These are phyloP conservation scores for Citrullus mucosospermus DNA, from an alignment of 306 rosid genomes.

Conservation along the genomic window DNA sequence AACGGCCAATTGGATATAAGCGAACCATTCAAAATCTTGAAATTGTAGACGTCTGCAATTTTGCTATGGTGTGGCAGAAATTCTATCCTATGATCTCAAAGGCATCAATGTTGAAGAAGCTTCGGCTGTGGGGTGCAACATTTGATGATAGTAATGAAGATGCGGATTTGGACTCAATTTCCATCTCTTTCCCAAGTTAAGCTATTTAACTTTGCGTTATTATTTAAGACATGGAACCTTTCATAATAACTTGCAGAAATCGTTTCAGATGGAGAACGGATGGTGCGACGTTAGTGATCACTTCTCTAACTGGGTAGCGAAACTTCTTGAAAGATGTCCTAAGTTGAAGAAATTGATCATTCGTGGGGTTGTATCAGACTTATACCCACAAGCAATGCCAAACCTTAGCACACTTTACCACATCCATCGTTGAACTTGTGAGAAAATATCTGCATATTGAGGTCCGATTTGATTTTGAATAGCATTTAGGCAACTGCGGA, in stretches of 20 bases:
- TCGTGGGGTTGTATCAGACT: conserved; percentile 46
- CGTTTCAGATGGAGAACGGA: conserved; percentile 47
- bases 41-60: conserved; percentile 51
- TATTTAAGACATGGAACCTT: conserved; percentile 46
- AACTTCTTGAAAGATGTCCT: conserved; percentile 56
- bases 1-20: conserved; percentile 59
- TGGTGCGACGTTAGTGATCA: conserved; percentile 55
- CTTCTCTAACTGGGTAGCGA: conserved; percentile 61
- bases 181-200: conserved; percentile 43
- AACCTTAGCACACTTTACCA: conserved; percentile 42
- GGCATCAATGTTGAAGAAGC: conserved; percentile 40
- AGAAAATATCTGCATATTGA: conserved; percentile 44
- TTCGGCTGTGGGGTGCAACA: conserved; percentile 56
- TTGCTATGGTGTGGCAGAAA: conserved; percentile 55
- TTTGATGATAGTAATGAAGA: conserved; percentile 58
- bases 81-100: conserved; percentile 58
- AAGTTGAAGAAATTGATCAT: conserved; percentile 45
- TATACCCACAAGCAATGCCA: conserved; percentile 50
- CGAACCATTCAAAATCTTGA: conserved; percentile 51
- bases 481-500: conserved; percentile 1
- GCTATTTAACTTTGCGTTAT: conserved; percentile 42
- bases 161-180: conserved; percentile 52
- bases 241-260: conserved; percentile 48
- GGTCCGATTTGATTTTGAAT: conserved; percentile 49
- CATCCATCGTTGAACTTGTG: conserved; percentile 48